Percentiles rank a stretch among this genome's conserved stretches.
Conservation (phyloP, 106 monocot species). For the Allium cepa region DNA sequence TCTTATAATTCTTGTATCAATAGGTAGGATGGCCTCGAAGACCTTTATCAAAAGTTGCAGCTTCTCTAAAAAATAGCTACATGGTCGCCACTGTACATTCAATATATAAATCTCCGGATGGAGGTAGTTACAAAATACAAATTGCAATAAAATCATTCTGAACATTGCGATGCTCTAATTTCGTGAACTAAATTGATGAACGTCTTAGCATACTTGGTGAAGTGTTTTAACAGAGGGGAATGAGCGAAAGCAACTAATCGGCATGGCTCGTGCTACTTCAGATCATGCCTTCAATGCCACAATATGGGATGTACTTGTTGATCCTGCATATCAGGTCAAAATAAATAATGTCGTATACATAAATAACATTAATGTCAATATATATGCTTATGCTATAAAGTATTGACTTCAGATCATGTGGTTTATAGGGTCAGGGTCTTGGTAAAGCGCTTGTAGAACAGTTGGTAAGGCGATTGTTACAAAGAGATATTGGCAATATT, state of each 20-base stretch:
- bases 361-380: no score
- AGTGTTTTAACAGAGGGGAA: conserved; percentile 75
- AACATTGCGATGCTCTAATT: conserved; percentile 10
- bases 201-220: conserved; percentile 66
- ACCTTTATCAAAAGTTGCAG: conserved; percentile 72
- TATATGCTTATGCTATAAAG: no score
- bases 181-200: conserved; percentile 46
- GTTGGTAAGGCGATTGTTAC: conserved; percentile 67
- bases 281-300: conserved; percentile 99
- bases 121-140: conserved; percentile 37
- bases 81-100: conserved; percentile 91
- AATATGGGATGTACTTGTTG: conserved; percentile 98
- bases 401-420: neutral
- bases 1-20: neutral
- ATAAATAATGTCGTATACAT: no score
- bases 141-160: neutral
- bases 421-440: conserved; percentile 79
- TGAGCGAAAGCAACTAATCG: conserved; percentile 77
- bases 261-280: conserved; percentile 98
- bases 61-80: conserved; percentile 91
- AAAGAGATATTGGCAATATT: conserved; percentile 91
- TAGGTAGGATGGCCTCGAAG: conserved; percentile 98
- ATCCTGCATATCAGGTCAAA: conserved; percentile 93
- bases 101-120: conserved; percentile 28
- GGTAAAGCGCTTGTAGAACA: conserved; percentile 91